phyloP scores from a whole-genome alignment of 495 filamentous ascomycete genomes.

The Penicillium alfredii region DNA sequence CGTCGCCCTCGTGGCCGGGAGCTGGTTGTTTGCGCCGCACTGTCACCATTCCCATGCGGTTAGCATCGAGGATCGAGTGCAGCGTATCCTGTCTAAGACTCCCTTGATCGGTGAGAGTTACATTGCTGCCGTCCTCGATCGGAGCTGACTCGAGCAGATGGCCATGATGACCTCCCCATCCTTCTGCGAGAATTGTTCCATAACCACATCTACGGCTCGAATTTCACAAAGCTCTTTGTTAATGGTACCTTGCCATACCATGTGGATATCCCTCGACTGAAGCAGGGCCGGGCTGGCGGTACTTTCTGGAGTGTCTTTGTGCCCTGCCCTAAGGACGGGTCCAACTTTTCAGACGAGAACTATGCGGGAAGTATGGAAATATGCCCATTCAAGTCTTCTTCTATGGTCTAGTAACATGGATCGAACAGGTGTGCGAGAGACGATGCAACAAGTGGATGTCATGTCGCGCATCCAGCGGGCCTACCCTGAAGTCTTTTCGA shows the following conservation, averaged over 20 bases:
- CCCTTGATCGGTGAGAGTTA: neutral
- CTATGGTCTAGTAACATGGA: too few relatives aligned
- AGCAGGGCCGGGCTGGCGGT: conserved; percentile 47
- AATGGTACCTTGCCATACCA: conserved; percentile 62
- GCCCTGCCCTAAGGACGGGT: conserved; percentile 64
- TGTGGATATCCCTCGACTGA: conserved; percentile 69
- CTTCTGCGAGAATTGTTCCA: conserved; percentile 58
- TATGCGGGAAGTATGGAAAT: conserved; percentile 51
- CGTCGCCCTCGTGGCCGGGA: conserved; percentile 5
- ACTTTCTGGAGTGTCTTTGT: conserved; percentile 91
- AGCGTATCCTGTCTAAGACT: conserved; percentile 13
- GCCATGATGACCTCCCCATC: conserved; percentile 85
- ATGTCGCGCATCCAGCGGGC: conserved; percentile 59
- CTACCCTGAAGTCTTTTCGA: conserved; percentile 65
- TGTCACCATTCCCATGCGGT: conserved; percentile 11
- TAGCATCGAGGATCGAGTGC: conserved; percentile 59
- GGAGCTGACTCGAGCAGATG: conserved; percentile 53
- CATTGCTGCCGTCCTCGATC: conserved; percentile 1
- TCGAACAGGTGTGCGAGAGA: conserved; percentile 55
- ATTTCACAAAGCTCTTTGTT: conserved; percentile 66
- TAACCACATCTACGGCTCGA: conserved; percentile 70
- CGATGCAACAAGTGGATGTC: conserved; percentile 79
- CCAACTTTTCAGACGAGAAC: conserved; percentile 66
- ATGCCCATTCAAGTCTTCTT: too few relatives aligned
- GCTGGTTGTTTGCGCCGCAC: conserved; percentile 15